A percentile compares a stretch with the other conserved stretches of the same genome.
These are phyloP conservation scores for Casuarina equisetifolia DNA, from an alignment of 306 rosid species.

Conservation along the genomic window DNA sequence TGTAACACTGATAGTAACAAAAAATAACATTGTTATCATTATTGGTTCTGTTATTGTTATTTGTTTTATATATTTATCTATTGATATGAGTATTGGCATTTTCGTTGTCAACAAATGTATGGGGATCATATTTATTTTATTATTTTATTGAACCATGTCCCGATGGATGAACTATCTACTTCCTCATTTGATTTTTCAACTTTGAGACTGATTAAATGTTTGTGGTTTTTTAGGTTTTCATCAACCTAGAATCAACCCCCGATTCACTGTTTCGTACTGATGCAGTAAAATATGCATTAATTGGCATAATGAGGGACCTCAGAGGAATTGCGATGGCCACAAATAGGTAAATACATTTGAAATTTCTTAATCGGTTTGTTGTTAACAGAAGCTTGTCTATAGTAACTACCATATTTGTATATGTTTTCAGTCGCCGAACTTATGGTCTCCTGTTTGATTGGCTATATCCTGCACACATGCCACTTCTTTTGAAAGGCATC, in stretches of 20 bases:
- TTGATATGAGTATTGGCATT: not conserved
- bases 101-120: not conserved
- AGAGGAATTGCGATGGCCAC: conserved; percentile 99
- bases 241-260: conserved; percentile 89
- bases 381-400: conserved; percentile 18
- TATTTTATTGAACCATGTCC: not conserved
- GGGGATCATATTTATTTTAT: not conserved
- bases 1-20: too few species aligned
- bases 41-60: not conserved
- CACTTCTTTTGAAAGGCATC: conserved; percentile 83
- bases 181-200: conserved; percentile 6
- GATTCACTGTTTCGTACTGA: conserved; percentile 91
- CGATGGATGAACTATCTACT: not conserved
- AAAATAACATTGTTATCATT: not conserved
- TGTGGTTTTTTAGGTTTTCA: conserved; percentile 60
- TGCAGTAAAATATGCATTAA: conserved; percentile 73
- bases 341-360: conserved; percentile 56
- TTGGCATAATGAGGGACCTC: conserved; percentile 97
- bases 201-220: conserved; percentile 12
- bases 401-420: conserved; percentile 22
- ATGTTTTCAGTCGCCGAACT: conserved; percentile 76
- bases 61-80: not conserved
- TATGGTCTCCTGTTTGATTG: conserved; percentile 96
- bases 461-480: conserved; percentile 94
- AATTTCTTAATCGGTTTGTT: conserved; percentile 20